Conservation (phyloP, 2,329 filamentous ascomycete genomes). For the Cordyceps farinosa region DNA sequence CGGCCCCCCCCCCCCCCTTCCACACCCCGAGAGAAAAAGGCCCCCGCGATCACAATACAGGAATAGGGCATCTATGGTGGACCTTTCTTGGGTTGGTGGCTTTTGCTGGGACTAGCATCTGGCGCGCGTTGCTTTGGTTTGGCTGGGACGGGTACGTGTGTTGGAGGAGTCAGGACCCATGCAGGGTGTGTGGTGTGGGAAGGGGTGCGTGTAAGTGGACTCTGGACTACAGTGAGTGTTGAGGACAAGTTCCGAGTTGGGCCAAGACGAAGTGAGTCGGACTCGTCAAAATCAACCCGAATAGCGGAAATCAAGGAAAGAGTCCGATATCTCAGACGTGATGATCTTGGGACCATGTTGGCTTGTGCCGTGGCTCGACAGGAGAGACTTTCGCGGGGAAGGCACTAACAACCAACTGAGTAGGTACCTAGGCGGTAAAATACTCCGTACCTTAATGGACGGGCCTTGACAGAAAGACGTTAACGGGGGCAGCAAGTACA, state of each 20-base stretch:
- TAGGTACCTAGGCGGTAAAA: background rate
- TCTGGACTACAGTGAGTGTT: background rate
- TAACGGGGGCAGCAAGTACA: background rate
- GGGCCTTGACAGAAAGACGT: too few species aligned
- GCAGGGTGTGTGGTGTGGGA: too few species aligned
- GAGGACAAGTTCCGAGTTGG: background rate
- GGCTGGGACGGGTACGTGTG: background rate
- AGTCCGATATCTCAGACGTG: background rate
- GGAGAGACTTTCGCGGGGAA: background rate
- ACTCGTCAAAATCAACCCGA: background rate
- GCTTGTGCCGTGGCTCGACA: background rate
- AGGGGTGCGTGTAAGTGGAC: background rate
- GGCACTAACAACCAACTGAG: background rate
- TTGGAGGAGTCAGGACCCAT: background rate
- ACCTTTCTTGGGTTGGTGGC: background rate
- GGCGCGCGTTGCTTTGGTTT: background rate
- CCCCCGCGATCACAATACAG: conserved; percentile 7
- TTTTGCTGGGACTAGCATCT: background rate
- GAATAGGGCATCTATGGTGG: background rate
- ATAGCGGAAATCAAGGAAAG: background rate
- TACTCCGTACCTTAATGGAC: too few species aligned
- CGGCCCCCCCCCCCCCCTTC: background rate
- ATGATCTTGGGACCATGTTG: background rate
- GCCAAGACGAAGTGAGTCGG: background rate
- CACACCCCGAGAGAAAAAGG: background rate